These are phyloP conservation scores for Priceomyces carsonii DNA, from an alignment of 805 yeast genomes.

Conservation along the genomic window DNA sequence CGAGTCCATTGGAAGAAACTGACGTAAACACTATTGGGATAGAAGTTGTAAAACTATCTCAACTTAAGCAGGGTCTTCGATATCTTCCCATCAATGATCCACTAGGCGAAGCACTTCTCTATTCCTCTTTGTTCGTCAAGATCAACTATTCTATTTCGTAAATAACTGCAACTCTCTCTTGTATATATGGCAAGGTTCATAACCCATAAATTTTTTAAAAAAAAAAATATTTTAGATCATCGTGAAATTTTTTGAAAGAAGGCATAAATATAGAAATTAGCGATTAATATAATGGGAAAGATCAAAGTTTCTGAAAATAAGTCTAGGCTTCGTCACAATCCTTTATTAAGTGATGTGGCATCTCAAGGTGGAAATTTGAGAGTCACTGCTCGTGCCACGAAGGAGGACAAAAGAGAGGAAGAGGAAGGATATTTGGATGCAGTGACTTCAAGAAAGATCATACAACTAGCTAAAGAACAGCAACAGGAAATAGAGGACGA, in stretches of 20 bases:
- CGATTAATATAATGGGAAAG: constrained; percentile 58
- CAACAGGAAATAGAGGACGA: constrained; percentile 78
- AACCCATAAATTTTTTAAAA: constrained; percentile 1
- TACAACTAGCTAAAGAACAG: constrained; percentile 88
- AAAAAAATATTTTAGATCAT: constrained; percentile 8
- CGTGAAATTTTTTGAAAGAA: constrained; percentile 1
- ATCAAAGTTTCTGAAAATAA: constrained; percentile 50
- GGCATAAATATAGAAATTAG: background rate
- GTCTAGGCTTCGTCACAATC: constrained; percentile 73
- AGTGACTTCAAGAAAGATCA: constrained; percentile 75
- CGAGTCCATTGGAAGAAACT: constrained; percentile 20
- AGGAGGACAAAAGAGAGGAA: constrained; percentile 42
- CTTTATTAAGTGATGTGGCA: constrained; percentile 76
- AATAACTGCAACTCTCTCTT: background rate
- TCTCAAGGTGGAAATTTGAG: constrained; percentile 72
- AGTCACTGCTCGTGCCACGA: constrained; percentile 29
- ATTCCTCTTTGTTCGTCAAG: constrained; percentile 51
- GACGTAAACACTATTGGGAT: constrained; percentile 50
- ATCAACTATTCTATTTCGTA: constrained; percentile 19
- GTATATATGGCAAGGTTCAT: constrained; percentile 3
- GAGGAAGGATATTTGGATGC: constrained; percentile 78
- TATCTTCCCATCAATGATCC: constrained; percentile 75
- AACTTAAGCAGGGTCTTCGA: constrained; percentile 76
- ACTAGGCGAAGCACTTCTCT: constrained; percentile 73
- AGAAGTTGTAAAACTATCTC: constrained; percentile 58